Base-by-base conservation (phyloP, 176 grass and related monocot species). In the Carex cristatella region DNA sequence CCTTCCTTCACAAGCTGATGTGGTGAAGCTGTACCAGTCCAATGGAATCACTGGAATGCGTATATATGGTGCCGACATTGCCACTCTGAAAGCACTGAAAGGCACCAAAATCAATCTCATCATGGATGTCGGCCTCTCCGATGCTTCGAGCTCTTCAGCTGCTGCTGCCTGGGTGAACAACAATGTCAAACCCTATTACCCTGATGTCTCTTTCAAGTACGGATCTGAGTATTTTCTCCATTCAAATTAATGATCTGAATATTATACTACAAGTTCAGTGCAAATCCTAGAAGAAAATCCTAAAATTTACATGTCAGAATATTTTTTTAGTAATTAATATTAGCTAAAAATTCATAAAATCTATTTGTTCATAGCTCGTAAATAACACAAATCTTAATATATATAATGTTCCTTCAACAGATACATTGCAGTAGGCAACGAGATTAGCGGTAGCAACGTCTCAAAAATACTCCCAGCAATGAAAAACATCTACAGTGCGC, bases 351-450 rank as follows among this genome's bases (percentile, higher is more conserved):
- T 51, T 51, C 9, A 51, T 51, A 51, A 51, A 51, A 51, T 10
- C 0, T 10, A 10, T 51, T 49, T 51, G 38, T 40, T 40, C 38
- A 40, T 40, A 5, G 48, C 9, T 51, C 10, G 9, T 48, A 48
- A 3, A 59, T 5, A 59, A 59, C 57, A 59, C 15, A 59, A 59
- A 59, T 16, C 0, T 60, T 3, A 60, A n/a, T 14, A 60, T 60
- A 18, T 18, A 0, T 60, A 1, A 15, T 42, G 0, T 42, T 49
- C 46, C 38, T 40, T 40, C 38, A 40, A 40, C 79, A 89, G 64
- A 69, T 94, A 97, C 87, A 88, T 97, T 71, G 88, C 90, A 2
- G 94, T 91, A 33, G 94, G 94, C 8, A 97, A 94, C 59, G 92
- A 94, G 84, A 74, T 97, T 1, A 69, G 18, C 1, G 89, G 89